A percentile compares a stretch with the other conserved stretches of the same genome.
Evolutionary conservation across 805 yeast genomes (phyloP).

Genomic region (Spathaspora passalidarum): DNA sequence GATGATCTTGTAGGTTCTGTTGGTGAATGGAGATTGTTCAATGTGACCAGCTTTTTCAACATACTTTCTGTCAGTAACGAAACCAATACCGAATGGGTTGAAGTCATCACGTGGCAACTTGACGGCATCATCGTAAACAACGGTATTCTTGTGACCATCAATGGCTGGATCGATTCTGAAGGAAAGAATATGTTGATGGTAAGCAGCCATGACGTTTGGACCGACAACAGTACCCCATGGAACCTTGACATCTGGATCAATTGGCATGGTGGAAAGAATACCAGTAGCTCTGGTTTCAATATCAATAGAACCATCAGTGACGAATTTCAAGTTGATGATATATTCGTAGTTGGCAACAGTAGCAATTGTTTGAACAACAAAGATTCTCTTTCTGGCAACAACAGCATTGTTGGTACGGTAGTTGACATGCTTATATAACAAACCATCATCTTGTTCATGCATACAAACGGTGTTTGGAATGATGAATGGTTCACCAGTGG

Average conservation of each 20-base stretch:
- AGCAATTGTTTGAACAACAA: conserved; percentile 75
- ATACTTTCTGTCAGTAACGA: conserved; percentile 56
- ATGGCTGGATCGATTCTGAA: conserved; percentile 80
- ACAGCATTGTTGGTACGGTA: conserved; percentile 71
- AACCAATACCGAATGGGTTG: conserved; percentile 72
- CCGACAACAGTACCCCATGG: conserved; percentile 77
- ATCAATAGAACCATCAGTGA: conserved; percentile 74
- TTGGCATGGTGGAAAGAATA: conserved; percentile 80
- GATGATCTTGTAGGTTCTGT: conserved; percentile 70
- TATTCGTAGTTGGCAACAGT: conserved; percentile 86
- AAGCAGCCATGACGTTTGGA: conserved; percentile 79
- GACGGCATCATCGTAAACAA: conserved; percentile 64
- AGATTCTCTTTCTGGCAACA: conserved; percentile 74
- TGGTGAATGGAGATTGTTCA: conserved; percentile 74
- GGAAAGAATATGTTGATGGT: conserved; percentile 78
- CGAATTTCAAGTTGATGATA: conserved; percentile 66
- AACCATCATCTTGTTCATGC: conserved; percentile 78
- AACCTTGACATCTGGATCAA: conserved; percentile 62
- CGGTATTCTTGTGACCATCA: conserved; percentile 78
- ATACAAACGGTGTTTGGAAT: conserved; percentile 72
- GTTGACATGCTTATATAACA: conserved; percentile 75
- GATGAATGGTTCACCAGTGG: conserved; percentile 59
- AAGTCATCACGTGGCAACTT: conserved; percentile 54
- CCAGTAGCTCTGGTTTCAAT: conserved; percentile 85
- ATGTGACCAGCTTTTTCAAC: conserved; percentile 70